These are phyloP conservation scores for Xylariomycetidae sp. DNA, from an alignment of 2,329 filamentous ascomycete species.

Conservation along the genomic window DNA sequence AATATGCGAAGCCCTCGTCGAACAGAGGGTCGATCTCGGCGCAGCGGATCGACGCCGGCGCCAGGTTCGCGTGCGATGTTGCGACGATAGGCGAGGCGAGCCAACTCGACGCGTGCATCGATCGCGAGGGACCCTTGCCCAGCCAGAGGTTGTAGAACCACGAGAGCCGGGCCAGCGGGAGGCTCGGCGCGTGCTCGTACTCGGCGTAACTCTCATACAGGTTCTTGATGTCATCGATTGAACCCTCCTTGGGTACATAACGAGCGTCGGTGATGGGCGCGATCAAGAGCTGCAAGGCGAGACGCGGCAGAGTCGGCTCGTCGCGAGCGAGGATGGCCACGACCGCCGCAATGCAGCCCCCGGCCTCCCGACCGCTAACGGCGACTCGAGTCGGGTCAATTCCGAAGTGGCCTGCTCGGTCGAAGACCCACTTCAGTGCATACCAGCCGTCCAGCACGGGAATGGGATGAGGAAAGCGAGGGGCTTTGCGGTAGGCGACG, in stretches of 20 bases:
- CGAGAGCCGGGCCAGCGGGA: slow-evolving; percentile 27
- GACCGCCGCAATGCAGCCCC: slow-evolving; percentile 23
- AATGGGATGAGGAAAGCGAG: slow-evolving; percentile 45
- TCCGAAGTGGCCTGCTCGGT: slow-evolving; percentile 23
- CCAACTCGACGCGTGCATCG: slow-evolving; percentile 23
- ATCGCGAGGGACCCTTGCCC: slow-evolving; percentile 24
- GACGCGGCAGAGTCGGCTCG: slow-evolving; percentile 21
- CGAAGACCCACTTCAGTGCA: slow-evolving; percentile 35
- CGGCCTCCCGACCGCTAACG: slow-evolving; percentile 21
- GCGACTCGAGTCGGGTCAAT: slow-evolving; percentile 21
- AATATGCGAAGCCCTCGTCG: slow-evolving; percentile 28
- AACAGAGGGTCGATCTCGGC: slow-evolving; percentile 31
- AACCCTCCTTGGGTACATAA: slow-evolving; percentile 27
- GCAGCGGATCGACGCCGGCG: slow-evolving; percentile 28
- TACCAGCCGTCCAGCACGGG: slow-evolving; percentile 44
- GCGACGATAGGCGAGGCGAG: slow-evolving; percentile 30
- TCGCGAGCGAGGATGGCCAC: slow-evolving; percentile 20
- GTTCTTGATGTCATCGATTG: slow-evolving; percentile 15
- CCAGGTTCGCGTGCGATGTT: slow-evolving; percentile 26
- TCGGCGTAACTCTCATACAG: slow-evolving; percentile 29
- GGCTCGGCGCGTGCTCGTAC: slow-evolving; percentile 29
- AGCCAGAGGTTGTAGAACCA: slow-evolving; percentile 35
- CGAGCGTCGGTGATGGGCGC: slow-evolving; percentile 31
- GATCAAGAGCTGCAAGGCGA: slow-evolving; percentile 29
- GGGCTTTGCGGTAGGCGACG: slow-evolving; percentile 48